A percentile compares a stretch with the other conserved stretches of the same genome.
Conservation (phyloP, 495 filamentous ascomycete species). For the Sporormia fimetaria region DNA sequence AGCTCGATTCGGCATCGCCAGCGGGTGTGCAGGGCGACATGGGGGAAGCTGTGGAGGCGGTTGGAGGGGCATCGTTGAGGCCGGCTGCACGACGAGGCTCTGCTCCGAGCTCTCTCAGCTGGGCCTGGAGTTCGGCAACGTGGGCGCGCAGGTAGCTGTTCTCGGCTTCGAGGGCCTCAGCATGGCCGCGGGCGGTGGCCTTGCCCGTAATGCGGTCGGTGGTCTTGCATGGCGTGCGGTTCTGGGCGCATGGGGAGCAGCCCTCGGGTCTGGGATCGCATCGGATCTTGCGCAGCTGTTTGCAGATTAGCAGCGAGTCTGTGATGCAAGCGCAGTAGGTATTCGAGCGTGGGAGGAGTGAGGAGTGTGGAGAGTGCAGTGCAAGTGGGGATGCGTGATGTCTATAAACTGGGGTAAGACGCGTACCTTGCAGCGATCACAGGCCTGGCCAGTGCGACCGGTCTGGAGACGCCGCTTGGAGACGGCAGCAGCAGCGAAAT, state of each 20-base stretch:
- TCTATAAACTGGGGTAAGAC: no score
- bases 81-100: constrained; percentile 21
- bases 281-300: constrained; percentile 70
- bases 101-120: constrained; percentile 30
- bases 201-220: constrained; percentile 82
- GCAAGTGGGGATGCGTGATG: no score
- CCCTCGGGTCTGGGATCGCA: constrained; percentile 65
- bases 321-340: constrained; percentile 1
- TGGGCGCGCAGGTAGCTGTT: constrained; percentile 26
- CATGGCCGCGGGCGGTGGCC: constrained; percentile 62
- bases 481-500: no score
- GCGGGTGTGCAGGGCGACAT: constrained; percentile 9
- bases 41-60: constrained; percentile 7
- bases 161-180: constrained; percentile 45
- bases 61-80: constrained; percentile 2
- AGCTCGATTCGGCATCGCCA: constrained; percentile 6
- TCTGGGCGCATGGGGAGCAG: constrained; percentile 63
- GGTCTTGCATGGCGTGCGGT: constrained; percentile 60
- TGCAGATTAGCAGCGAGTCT: constrained; percentile 1
- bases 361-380: no score
- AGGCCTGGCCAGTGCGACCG: constrained; percentile 71
- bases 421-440: constrained; percentile 82
- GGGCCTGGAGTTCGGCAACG: constrained; percentile 29
- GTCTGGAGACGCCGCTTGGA: constrained; percentile 52
- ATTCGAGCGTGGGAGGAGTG: neutral